A percentile compares a stretch with the other conserved stretches of the same genome.
Evolutionary conservation across 1,284 basidiomycete species (phyloP).

Genomic region (Tilletia walkeri): DNA sequence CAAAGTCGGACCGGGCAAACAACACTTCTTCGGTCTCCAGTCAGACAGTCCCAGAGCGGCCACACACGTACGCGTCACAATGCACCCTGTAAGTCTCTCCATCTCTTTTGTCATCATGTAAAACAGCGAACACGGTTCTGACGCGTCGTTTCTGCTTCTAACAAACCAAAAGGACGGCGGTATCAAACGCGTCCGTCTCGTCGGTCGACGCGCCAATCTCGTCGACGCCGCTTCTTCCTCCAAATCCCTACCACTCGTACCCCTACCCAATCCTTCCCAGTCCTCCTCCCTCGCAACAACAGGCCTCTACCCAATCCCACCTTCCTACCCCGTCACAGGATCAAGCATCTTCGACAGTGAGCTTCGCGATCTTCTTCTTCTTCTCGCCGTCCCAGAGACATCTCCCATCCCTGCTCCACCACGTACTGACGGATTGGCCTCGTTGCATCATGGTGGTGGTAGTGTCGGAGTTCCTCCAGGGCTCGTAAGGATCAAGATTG

Average conservation of each 20-base stretch:
- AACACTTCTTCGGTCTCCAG: conserved; percentile 81
- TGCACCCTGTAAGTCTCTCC: conserved; percentile 66
- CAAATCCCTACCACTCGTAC: not conserved
- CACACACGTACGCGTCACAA: conserved; percentile 83
- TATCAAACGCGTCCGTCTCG: conserved; percentile 81
- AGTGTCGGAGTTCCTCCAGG: not conserved
- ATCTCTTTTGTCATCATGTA: not conserved
- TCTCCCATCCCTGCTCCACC: too few species aligned
- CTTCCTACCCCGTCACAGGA: conserved; percentile 10
- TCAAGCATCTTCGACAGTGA: conserved; percentile 11
- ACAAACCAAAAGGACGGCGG: conserved; percentile 69
- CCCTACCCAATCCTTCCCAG: not conserved
- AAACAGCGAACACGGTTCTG: too few species aligned
- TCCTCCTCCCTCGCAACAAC: not conserved
- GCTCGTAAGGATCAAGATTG: conserved; percentile 16
- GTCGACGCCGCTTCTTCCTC: conserved; percentile 18
- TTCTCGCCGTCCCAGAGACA: too few species aligned
- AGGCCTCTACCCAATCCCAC: not conserved
- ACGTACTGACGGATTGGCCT: too few species aligned
- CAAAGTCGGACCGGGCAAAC: conserved; percentile 82
- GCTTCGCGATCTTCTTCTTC: conserved; percentile 3
- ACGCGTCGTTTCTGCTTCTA: too few species aligned
- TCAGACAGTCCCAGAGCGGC: conserved; percentile 60
- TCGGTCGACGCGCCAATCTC: conserved; percentile 65
- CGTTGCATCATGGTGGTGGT: not conserved